A percentile compares a stretch with the other conserved stretches of the same genome.
These are phyloP conservation scores for Pythium vanterpoolii DNA, from an alignment of 352 stramenopile genomes.

Conservation along the genomic window DNA sequence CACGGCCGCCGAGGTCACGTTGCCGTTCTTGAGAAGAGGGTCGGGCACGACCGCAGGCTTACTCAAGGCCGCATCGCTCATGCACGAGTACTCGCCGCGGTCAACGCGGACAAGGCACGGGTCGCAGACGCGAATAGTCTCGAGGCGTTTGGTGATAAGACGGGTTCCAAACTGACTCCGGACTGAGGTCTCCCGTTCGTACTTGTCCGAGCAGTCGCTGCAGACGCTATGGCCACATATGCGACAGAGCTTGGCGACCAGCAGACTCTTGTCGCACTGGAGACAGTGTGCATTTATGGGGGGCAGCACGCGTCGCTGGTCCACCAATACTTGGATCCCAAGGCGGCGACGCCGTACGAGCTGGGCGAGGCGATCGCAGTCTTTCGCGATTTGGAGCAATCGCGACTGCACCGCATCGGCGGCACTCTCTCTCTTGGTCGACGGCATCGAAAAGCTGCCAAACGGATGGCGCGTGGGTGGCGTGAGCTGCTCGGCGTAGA, in stretches of 20 bases:
- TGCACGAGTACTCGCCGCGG: constrained; percentile 40
- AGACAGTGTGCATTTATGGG: constrained; percentile 43
- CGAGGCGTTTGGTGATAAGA: constrained; percentile 4
- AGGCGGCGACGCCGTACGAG: constrained; percentile 58
- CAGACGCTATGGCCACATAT: constrained; percentile 64
- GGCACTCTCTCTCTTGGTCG: background rate
- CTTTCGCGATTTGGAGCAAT: constrained; percentile 13
- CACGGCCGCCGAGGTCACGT: constrained; percentile 20
- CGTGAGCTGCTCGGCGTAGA: constrained; percentile 15
- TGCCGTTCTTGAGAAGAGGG: background rate
- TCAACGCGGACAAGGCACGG: constrained; percentile 56
- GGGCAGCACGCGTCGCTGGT: constrained; percentile 34
- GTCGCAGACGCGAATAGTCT: constrained; percentile 44
- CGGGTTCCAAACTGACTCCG: no score
- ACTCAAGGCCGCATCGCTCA: constrained; percentile 22
- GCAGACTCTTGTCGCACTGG: constrained; percentile 44
- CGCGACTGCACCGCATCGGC: constrained; percentile 10
- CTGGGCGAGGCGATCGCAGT: constrained; percentile 30
- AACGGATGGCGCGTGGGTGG: background rate
- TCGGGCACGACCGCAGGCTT: constrained; percentile 29
- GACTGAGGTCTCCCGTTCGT: constrained; percentile 24
- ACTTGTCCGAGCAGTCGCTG: constrained; percentile 35
- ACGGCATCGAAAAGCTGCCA: background rate
- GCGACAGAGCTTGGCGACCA: constrained; percentile 43
- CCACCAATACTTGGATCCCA: constrained; percentile 48